A percentile compares a stretch with the other conserved stretches of the same genome.
These are phyloP conservation scores for Arctium lappa DNA, from an alignment of 129 eudicot genomes.

Conservation along the genomic window DNA sequence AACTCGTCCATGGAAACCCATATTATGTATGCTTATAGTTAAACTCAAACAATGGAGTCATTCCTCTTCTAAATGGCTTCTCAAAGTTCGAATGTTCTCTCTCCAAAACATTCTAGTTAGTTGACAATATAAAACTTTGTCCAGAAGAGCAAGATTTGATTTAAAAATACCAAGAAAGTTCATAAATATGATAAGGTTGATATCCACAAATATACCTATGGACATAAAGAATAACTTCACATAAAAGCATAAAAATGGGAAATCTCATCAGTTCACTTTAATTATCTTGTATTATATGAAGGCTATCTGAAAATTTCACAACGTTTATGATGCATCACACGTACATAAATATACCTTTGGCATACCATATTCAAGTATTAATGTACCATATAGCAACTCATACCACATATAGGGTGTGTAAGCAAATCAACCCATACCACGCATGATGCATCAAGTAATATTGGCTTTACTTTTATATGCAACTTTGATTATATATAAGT, in stretches of 20 bases:
- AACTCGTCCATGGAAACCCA: neutral
- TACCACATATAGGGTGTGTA: neutral
- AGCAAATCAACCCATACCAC: neutral
- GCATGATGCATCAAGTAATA: neutral
- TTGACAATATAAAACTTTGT: neutral
- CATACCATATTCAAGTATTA: neutral
- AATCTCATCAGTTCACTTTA: neutral
- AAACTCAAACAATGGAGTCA: neutral
- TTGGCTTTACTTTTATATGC: neutral
- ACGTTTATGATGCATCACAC: neutral
- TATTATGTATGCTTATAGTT: neutral
- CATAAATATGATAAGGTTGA: neutral
- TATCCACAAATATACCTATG: neutral
- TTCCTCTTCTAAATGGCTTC: neutral
- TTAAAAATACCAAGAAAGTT: neutral
- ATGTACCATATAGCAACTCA: neutral
- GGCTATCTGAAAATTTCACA: no score
- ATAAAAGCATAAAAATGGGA: neutral
- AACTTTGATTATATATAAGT: neutral
- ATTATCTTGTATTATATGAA: no score
- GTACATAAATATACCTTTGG: neutral
- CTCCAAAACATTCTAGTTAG: neutral
- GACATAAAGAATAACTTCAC: neutral
- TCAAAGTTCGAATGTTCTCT: neutral
- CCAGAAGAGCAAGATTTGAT: neutral